Base-by-base conservation (phyloP, 306 rosid species). In the Heteromeles arbutifolia region DNA sequence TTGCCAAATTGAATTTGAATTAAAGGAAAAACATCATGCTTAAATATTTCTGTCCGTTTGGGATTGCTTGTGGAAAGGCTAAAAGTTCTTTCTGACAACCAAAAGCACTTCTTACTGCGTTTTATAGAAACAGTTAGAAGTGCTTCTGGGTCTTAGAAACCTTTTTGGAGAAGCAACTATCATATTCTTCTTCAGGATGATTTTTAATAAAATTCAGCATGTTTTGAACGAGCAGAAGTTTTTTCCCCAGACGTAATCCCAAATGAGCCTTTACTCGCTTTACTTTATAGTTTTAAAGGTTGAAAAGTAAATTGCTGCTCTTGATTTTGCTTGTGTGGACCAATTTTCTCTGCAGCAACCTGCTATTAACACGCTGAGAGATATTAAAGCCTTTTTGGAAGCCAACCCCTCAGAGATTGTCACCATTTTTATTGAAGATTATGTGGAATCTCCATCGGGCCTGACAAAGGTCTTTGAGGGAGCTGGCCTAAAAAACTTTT, bases 401-500 rank as follows among this genome's bases (percentile, higher is more conserved):
- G 70, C 67, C 70, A 95, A 87, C 78, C 90, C 93, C 6, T 83
- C 89, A 6, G 97, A 95, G 87, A 90, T 95, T 11, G 83, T 95
- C 79, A 95, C 98, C 48, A 92, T 95, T 77, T 75, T 92, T 80
- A 92, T 95, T 29, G 98, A 95, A 80, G 98, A 95, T 86, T 95
- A 95, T 24, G 98, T 92, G 26, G 72, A 84, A 13, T 75, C 98
- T 67, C 75, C 89, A 50, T 78, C 76, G 73, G 97, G 97, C 56
- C 81, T 95, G 78, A 85, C 86, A 15, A 95, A 92, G 78, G 82
- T 92, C 50, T 90, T 95, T 72, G 77, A 80, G 61, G 85, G 86
- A 67, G 89, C 98, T 54, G 97, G 92, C 17, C 80, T 92, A 0
- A 78, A 57, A 54, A 89, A 74, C 69, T 92, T 82, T 81, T 28